phyloP scores from a whole-genome alignment of 441 rosid genomes.

The Gossypium lobatum region DNA sequence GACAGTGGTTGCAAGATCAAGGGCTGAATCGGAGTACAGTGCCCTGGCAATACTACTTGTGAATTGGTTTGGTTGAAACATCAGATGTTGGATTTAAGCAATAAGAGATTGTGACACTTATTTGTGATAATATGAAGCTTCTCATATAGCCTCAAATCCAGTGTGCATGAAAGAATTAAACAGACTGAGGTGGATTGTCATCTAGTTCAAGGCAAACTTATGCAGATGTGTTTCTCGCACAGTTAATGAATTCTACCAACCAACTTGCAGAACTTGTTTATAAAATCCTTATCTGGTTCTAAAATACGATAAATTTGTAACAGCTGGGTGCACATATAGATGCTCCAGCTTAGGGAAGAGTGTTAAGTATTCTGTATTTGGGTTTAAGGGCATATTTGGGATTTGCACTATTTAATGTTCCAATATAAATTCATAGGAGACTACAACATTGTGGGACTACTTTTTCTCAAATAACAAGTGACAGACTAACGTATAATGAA shows the following conservation, averaged over 20 bases:
- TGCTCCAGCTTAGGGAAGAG: background rate
- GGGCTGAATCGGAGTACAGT: no score
- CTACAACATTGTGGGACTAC: background rate
- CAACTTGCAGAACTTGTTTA: background rate
- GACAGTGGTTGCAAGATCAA: no score
- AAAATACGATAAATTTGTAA: background rate
- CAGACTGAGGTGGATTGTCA: background rate
- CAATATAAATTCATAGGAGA: background rate
- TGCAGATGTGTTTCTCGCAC: background rate
- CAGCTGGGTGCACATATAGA: background rate
- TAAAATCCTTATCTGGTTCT: background rate
- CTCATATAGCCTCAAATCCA: background rate
- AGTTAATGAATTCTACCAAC: background rate
- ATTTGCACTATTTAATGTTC: background rate
- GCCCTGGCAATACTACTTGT: no score
- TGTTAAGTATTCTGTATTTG: background rate
- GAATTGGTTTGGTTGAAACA: background rate
- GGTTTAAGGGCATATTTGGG: background rate
- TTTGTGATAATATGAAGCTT: background rate
- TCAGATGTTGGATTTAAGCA: background rate
- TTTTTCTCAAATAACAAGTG: background rate
- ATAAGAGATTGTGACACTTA: background rate
- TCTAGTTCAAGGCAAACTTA: background rate
- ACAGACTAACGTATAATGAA: conserved; percentile 1
- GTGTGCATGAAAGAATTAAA: background rate